These are phyloP conservation scores for Hypoxylon intermedium DNA, from an alignment of 495 filamentous ascomycete genomes.

Conservation along the genomic window DNA sequence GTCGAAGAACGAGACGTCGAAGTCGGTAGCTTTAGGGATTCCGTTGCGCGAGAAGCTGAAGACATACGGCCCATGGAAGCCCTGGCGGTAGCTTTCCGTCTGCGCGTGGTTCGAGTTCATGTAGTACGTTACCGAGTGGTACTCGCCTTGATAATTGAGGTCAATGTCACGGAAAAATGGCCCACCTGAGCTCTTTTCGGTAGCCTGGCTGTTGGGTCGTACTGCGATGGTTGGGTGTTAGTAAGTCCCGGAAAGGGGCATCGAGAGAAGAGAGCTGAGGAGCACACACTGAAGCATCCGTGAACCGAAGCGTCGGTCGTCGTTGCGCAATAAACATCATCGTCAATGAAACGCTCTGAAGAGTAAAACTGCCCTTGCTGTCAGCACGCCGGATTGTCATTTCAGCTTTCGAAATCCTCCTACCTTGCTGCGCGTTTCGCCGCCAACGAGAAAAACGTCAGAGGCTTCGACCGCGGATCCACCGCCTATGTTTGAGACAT, in stretches of 20 bases:
- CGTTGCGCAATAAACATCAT: slow-evolving; percentile 60
- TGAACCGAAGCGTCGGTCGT: slow-evolving; percentile 42
- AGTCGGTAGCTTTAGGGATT: slow-evolving; percentile 38
- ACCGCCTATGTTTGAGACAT: slow-evolving; percentile 47
- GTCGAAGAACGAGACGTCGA: slow-evolving; percentile 47
- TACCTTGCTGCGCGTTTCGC: slow-evolving; percentile 63
- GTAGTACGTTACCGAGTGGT: slow-evolving; percentile 62
- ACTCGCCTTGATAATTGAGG: slow-evolving; percentile 57
- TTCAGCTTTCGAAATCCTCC: slow-evolving; percentile 29
- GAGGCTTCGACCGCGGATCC: slow-evolving; percentile 59
- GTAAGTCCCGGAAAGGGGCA: not conserved
- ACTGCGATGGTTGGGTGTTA: slow-evolving; percentile 45
- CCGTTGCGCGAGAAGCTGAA: slow-evolving; percentile 42
- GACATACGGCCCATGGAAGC: slow-evolving; percentile 46
- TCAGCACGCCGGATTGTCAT: not conserved
- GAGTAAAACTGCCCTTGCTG: slow-evolving; percentile 53
- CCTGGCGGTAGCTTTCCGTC: slow-evolving; percentile 43
- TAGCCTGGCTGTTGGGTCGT: slow-evolving; percentile 48
- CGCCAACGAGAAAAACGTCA: slow-evolving; percentile 60
- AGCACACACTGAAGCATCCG: slow-evolving; percentile 50
- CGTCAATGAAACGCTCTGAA: slow-evolving; percentile 64
- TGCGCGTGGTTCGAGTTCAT: slow-evolving; percentile 62
- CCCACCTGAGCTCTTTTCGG: slow-evolving; percentile 56
- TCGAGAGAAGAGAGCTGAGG: slow-evolving; percentile 28
- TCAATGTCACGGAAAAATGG: slow-evolving; percentile 51